Evolutionary conservation across 768 basidiomycete genomes (phyloP).

Genomic region (Leucocoprinus sp.): DNA sequence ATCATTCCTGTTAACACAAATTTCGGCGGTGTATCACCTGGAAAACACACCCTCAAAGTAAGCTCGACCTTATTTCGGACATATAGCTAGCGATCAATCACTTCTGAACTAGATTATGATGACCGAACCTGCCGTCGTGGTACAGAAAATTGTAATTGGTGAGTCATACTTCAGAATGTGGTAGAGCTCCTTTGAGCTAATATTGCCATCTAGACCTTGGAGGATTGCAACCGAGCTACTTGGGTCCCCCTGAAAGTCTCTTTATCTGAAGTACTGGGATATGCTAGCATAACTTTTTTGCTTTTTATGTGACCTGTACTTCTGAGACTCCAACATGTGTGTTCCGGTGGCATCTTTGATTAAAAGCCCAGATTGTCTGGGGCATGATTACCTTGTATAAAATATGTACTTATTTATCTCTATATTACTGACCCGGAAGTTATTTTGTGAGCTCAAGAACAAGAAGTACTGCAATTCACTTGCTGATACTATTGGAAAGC

Average conservation of each 20-base stretch:
- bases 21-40: conserved; percentile 34
- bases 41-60: conserved; percentile 52
- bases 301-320: neutral
- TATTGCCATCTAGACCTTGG: conserved; percentile 36
- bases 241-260: conserved; percentile 57
- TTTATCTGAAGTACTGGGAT: conserved; percentile 12
- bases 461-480: too few relatives aligned
- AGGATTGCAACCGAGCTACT: conserved; percentile 43
- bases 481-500: too few relatives aligned
- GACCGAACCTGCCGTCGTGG: conserved; percentile 49
- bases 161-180: conserved; percentile 6
- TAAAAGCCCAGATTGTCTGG: too few relatives aligned
- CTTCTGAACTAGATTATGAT: conserved; percentile 33
- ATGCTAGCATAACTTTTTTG: neutral
- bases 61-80: neutral
- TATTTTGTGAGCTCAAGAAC: too few relatives aligned
- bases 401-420: too few relatives aligned
- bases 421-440: too few relatives aligned
- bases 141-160: conserved; percentile 57
- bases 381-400: too few relatives aligned
- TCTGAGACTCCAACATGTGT: neutral
- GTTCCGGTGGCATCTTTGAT: neutral
- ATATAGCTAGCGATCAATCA: neutral
- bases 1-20: conserved; percentile 34
- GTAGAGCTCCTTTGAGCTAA: neutral